phyloP scores from a whole-genome alignment of 129 eudicot species.

The Pseudognaphalium luteoalbum region DNA sequence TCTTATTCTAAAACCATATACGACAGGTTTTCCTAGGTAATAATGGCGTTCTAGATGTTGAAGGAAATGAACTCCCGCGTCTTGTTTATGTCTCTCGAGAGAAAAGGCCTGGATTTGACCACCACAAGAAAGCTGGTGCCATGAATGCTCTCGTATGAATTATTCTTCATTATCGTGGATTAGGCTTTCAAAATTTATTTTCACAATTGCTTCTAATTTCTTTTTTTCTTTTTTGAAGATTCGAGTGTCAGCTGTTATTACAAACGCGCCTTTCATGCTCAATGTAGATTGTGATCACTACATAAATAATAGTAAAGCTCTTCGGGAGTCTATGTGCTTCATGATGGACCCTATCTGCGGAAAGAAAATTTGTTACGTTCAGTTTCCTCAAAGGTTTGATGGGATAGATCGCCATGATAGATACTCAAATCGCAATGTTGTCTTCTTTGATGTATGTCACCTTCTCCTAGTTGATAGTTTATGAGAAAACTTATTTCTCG shows the following conservation, averaged over 20 bases:
- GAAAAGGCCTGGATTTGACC: slow-evolving; percentile 78
- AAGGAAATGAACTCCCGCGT: slow-evolving; percentile 60
- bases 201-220: neutral
- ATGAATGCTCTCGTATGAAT: slow-evolving; percentile 71
- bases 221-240: slow-evolving; percentile 35
- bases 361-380: slow-evolving; percentile 74
- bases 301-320: slow-evolving; percentile 75
- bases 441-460: slow-evolving; percentile 72
- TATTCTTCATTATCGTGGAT: neutral
- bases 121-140: slow-evolving; percentile 90
- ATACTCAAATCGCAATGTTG: slow-evolving; percentile 71
- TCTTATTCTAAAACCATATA: neutral
- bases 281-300: slow-evolving; percentile 85
- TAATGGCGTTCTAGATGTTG: slow-evolving; percentile 54
- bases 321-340: slow-evolving; percentile 85
- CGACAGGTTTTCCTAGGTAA: slow-evolving; percentile 63
- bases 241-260: slow-evolving; percentile 72
- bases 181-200: neutral
- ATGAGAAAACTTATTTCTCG: neutral
- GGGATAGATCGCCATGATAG: slow-evolving; percentile 71
- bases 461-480: neutral
- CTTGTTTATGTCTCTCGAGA: slow-evolving; percentile 79
- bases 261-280: slow-evolving; percentile 75
- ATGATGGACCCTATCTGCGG: slow-evolving; percentile 79
- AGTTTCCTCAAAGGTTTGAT: slow-evolving; percentile 79